Evolutionary conservation across 2,329 filamentous ascomycete species (phyloP), one percentile per base, ranked within the genome.

Genomic region (Xylaria sp.): DNA sequence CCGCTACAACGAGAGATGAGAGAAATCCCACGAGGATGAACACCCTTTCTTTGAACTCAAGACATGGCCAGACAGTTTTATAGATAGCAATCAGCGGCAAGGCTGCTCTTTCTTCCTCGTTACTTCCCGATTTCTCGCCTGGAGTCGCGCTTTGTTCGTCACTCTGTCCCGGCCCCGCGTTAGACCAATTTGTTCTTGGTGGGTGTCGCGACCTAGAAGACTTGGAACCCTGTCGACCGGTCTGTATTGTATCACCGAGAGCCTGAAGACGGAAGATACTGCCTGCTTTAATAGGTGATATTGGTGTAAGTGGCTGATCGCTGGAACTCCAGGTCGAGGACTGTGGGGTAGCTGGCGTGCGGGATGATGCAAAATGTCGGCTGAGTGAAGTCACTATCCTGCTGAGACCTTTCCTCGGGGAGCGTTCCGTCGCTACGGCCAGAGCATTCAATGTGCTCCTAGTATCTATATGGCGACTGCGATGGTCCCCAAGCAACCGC

Each of bases 21-120:
- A 84, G n/a, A 9, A 92, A 76, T 1, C 88, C 92, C 1, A 84
- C 57, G 0, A 89, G 28, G 0, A 96, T 77, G 12, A 85, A 74
- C 0, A 84, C 1, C 1, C 84, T 85, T 12, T 88, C 80, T 6
- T 67, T 76, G 54, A 69, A 71, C 0, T 79, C 77, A 0, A 97
- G 78, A 0, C 77, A 82, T 0, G 91, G 89, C 86, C 91, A 90
- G 0, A 97, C 82, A 0, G 91, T 93, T 14, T 75, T 76, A 50
- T 94, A 78, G 19, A 93, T 88, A n/a, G 79, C 74, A 19, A 71
- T 75, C 2, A 92, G 70, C 0, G 82, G 74, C n/a, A 56, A 15
- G 12, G 50, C 9, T 17, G 37, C 25, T 15, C n/a, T 25, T 23
- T 64, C 45, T 28, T 60, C 33, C 21, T 50, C 14, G 43, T 51